Evolutionary conservation across 768 basidiomycete species (phyloP).

Genomic region (Termitomyces sp.): DNA sequence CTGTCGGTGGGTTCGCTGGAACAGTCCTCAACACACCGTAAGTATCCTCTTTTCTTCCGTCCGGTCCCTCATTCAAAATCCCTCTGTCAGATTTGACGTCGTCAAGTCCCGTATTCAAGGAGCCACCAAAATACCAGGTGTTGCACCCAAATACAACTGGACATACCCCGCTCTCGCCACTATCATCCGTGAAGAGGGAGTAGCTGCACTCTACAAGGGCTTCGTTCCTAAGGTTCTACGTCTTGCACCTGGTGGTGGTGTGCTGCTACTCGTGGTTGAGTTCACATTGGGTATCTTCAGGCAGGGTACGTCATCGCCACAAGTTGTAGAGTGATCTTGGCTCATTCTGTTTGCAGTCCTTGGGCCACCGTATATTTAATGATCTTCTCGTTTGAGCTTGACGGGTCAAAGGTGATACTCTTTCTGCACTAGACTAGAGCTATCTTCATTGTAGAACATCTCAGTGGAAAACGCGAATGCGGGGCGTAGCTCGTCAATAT

Average conservation of each 20-base stretch:
- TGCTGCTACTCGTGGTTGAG: constrained; percentile 91
- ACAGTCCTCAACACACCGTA: constrained; percentile 92
- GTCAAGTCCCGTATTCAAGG: constrained; percentile 62
- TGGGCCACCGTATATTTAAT: constrained; percentile 46
- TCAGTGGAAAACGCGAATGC: no score
- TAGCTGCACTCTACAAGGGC: constrained; percentile 87
- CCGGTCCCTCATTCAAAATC: not conserved
- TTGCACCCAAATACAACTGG: constrained; percentile 90
- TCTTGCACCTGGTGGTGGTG: constrained; percentile 93
- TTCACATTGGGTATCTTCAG: constrained; percentile 78
- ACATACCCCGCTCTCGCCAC: constrained; percentile 84
- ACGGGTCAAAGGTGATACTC: no score
- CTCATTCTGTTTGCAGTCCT: constrained; percentile 26
- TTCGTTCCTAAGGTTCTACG: constrained; percentile 95
- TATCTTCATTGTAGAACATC: no score
- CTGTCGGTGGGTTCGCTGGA: constrained; percentile 86
- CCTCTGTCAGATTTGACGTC: constrained; percentile 48
- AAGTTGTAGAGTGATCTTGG: not conserved
- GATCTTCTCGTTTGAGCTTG: no score
- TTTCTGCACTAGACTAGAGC: no score
- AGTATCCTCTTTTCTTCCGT: constrained; percentile 16
- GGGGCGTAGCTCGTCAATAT: no score
- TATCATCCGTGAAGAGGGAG: constrained; percentile 85
- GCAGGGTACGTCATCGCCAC: constrained; percentile 41
- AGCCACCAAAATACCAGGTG: constrained; percentile 57